Evolutionary conservation across 1,139 yeast genomes (phyloP).

Genomic region (Geotrichum restrictum): DNA sequence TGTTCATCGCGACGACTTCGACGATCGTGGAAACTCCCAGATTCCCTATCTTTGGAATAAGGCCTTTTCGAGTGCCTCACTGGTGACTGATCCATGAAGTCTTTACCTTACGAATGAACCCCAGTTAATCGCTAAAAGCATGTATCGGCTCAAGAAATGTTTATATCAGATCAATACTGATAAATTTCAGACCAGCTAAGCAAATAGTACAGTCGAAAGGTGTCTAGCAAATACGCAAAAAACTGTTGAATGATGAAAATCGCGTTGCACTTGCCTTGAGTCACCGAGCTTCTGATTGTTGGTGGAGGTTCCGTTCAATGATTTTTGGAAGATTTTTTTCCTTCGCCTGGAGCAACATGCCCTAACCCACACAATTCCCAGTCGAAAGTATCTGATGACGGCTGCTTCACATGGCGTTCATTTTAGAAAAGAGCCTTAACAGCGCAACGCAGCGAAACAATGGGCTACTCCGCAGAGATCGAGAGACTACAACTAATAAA

Average conservation of each 20-base stretch:
- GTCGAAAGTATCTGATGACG: too few relatives aligned
- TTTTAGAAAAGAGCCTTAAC: not conserved
- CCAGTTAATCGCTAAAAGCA: not conserved
- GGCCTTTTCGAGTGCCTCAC: conserved; percentile 8
- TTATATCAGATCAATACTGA: not conserved
- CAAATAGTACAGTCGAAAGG: not conserved
- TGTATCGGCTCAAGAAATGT: not conserved
- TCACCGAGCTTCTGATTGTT: too few relatives aligned
- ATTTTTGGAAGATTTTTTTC: too few relatives aligned
- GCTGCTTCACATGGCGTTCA: not conserved
- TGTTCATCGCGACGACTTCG: conserved; percentile 5
- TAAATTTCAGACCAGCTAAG: not conserved
- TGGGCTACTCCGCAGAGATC: not conserved
- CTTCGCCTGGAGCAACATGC: not conserved
- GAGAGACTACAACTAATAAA: conserved; percentile 1
- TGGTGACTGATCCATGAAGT: conserved; percentile 9
- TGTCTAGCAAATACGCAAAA: not conserved
- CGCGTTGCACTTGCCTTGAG: too few relatives aligned
- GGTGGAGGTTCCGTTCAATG: too few relatives aligned
- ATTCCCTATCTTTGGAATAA: conserved; percentile 5
- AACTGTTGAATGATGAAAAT: too few relatives aligned
- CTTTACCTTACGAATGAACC: not conserved
- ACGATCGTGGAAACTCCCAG: not conserved
- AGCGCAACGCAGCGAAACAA: not conserved
- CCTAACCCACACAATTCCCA: too few relatives aligned